These are phyloP conservation scores for Guyanaporus albipodus DNA, from an alignment of 768 basidiomycete genomes.

Conservation along the genomic window DNA sequence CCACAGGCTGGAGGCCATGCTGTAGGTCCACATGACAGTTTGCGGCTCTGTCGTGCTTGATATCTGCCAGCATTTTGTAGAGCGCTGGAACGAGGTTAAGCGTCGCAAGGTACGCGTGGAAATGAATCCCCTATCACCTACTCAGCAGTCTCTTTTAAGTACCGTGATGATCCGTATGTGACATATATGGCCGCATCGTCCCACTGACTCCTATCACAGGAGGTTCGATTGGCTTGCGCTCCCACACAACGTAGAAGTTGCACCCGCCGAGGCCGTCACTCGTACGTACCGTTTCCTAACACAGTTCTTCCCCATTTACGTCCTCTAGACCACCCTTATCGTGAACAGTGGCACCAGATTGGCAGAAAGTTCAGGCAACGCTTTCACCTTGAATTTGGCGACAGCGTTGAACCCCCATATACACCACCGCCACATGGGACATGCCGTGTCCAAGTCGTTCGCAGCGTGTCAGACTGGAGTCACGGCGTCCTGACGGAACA, in stretches of 20 bases:
- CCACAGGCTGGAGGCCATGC: not conserved
- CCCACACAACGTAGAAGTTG: constrained; percentile 61
- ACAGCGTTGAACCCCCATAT: constrained; percentile 41
- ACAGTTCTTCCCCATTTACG: constrained; percentile 1
- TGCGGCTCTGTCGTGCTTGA: constrained; percentile 83
- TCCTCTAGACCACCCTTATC: constrained; percentile 58
- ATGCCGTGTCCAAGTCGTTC: constrained; percentile 74
- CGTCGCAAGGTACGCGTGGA: constrained; percentile 57
- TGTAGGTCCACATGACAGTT: constrained; percentile 79
- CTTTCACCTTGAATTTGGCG: constrained; percentile 49
- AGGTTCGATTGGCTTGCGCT: constrained; percentile 69
- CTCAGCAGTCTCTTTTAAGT: constrained; percentile 20
- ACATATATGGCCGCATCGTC: not conserved
- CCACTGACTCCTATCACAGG: constrained; percentile 28
- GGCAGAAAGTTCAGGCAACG: constrained; percentile 62
- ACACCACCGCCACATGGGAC: constrained; percentile 42
- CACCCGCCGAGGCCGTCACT: constrained; percentile 64
- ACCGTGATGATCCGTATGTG: constrained; percentile 40
- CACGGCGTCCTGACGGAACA: constrained; percentile 87
- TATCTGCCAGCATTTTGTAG: constrained; percentile 88
- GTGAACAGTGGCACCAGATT: constrained; percentile 52
- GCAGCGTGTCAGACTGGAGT: constrained; percentile 91
- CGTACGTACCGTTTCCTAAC: constrained; percentile 35
- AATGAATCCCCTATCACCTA: not conserved
- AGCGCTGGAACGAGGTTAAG: constrained; percentile 90